phyloP scores from a whole-genome alignment of 345 rosid species.

The Balakata baccata region DNA sequence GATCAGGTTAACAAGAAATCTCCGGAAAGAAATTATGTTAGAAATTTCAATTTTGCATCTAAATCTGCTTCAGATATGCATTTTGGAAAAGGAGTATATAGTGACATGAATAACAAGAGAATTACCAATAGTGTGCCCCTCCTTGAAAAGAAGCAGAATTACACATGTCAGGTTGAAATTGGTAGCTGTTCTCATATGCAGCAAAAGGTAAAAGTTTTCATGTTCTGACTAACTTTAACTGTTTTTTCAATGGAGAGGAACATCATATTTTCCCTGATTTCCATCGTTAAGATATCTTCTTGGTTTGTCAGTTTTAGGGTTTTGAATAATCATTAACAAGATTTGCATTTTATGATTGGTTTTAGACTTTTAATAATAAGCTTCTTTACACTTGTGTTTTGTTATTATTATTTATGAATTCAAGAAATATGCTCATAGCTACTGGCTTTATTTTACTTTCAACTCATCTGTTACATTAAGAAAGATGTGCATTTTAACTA shows the following conservation, averaged over 20 bases:
- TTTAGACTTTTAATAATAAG: background rate
- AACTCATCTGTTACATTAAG: background rate
- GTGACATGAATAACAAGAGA: slow-evolving; percentile 33
- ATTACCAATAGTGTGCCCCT: slow-evolving; percentile 27
- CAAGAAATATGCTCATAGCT: background rate
- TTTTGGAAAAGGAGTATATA: slow-evolving; percentile 29
- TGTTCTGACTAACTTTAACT: slow-evolving; percentile 14
- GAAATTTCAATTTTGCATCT: slow-evolving; percentile 35
- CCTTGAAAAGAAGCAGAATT: slow-evolving; percentile 34
- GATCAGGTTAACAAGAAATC: slow-evolving; percentile 37
- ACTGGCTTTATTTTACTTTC: background rate
- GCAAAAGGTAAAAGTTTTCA: slow-evolving; percentile 46
- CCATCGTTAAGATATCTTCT: background rate
- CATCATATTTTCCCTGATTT: slow-evolving; percentile 2
- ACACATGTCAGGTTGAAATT: slow-evolving; percentile 30
- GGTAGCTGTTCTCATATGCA: slow-evolving; percentile 33
- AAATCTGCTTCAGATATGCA: slow-evolving; percentile 35
- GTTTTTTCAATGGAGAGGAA: background rate
- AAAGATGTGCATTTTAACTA: background rate
- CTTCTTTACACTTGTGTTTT: background rate
- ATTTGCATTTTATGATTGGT: background rate
- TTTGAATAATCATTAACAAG: background rate
- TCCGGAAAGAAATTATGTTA: slow-evolving; percentile 28
- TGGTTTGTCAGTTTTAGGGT: too few species aligned
- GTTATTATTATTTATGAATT: background rate